Percentiles rank a stretch among this genome's conserved stretches.
phyloP scores from a whole-genome alignment of 352 stramenopile genomes.

The Globisporangium okanoganense region DNA sequence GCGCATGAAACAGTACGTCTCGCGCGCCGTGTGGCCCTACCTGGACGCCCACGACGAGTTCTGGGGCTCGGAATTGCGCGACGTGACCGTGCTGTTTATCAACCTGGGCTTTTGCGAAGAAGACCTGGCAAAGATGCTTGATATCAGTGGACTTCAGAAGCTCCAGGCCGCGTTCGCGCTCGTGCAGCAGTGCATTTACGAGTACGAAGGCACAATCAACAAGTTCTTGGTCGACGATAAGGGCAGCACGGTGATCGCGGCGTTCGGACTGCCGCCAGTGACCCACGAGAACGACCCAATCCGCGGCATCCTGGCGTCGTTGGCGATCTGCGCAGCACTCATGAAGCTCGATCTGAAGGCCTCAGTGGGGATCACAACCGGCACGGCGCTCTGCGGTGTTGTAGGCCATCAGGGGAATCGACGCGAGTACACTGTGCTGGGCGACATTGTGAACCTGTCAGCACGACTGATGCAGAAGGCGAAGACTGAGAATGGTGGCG shows the following conservation, averaged over 20 bases:
- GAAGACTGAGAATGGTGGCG: slow-evolving; percentile 76
- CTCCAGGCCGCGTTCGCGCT: slow-evolving; percentile 76
- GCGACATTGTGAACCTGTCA: slow-evolving; percentile 93
- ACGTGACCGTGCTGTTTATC: slow-evolving; percentile 92
- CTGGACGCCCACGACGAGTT: slow-evolving; percentile 90
- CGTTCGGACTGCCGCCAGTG: slow-evolving; percentile 90
- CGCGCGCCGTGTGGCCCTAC: slow-evolving; percentile 89
- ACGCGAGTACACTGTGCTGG: slow-evolving; percentile 92
- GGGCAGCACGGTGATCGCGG: slow-evolving; percentile 91
- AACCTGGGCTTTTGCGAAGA: slow-evolving; percentile 91
- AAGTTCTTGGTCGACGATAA: slow-evolving; percentile 97
- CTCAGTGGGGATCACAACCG: slow-evolving; percentile 90
- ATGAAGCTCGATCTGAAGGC: slow-evolving; percentile 67
- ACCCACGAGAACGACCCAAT: slow-evolving; percentile 91
- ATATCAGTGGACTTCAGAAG: slow-evolving; percentile 58
- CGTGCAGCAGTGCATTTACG: slow-evolving; percentile 90
- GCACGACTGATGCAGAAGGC: slow-evolving; percentile 91
- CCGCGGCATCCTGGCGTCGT: slow-evolving; percentile 84
- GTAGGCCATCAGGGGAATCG: slow-evolving; percentile 89
- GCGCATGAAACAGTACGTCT: slow-evolving; percentile 91
- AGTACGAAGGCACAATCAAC: slow-evolving; percentile 95
- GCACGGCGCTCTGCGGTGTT: slow-evolving; percentile 90
- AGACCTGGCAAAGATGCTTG: slow-evolving; percentile 73
- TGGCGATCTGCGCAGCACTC: slow-evolving; percentile 80
- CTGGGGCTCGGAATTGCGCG: slow-evolving; percentile 90